A percentile compares a stretch with the other conserved stretches of the same genome.
phyloP scores from a whole-genome alignment of 179 eudicot species.

The Beta lomatogona region DNA sequence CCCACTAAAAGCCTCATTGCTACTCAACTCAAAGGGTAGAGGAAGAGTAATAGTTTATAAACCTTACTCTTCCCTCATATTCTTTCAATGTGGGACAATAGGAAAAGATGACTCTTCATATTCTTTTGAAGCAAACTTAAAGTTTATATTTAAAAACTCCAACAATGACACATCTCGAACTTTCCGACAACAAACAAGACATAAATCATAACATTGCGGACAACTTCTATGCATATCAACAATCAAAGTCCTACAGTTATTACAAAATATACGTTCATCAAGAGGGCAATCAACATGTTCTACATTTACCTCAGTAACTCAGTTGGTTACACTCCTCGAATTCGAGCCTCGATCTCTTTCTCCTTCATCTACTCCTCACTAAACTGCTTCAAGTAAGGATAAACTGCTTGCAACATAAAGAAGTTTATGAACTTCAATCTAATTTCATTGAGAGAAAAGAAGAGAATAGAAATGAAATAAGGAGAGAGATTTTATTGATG shows the following conservation, averaged over 20 bases:
- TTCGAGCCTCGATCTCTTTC: constrained; percentile 60
- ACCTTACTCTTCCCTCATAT: too few relatives aligned
- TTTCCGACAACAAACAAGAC: constrained; percentile 76
- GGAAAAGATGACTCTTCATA: too few relatives aligned
- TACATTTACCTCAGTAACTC: constrained; percentile 47
- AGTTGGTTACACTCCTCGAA: constrained; percentile 45
- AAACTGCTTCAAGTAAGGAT: constrained; percentile 60
- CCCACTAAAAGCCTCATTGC: too few relatives aligned
- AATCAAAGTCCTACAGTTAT: constrained; percentile 75
- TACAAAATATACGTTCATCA: constrained; percentile 68
- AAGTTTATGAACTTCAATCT: too few relatives aligned
- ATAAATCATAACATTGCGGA: constrained; percentile 66
- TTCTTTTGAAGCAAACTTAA: too few relatives aligned
- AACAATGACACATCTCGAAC: constrained; percentile 54
- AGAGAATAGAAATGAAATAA: neutral
- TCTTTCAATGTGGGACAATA: too few relatives aligned
- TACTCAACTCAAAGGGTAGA: too few relatives aligned
- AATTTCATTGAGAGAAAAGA: too few relatives aligned
- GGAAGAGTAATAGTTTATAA: too few relatives aligned
- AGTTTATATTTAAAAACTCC: too few relatives aligned
- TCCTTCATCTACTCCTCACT: constrained; percentile 64
- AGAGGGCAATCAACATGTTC: constrained; percentile 32
- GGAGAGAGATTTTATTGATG: constrained; percentile 35
- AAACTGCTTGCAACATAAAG: constrained; percentile 43
- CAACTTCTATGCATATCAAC: constrained; percentile 83